Conservation (phyloP, 768 basidiomycete species). For the Gymnopilus junonius region DNA sequence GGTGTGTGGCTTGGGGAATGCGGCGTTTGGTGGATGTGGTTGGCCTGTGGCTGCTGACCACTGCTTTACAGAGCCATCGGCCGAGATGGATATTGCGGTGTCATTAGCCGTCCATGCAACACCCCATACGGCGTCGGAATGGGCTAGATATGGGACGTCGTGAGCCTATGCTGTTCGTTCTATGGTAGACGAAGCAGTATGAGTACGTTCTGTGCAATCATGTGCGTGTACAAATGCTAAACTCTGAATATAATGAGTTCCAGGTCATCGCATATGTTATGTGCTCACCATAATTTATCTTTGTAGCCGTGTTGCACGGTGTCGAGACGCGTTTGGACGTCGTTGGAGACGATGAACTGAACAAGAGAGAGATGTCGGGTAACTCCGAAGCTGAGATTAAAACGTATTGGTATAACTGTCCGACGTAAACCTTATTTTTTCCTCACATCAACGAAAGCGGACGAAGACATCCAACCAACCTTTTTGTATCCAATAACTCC, state of each 20-base stretch:
- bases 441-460: conserved; percentile 93
- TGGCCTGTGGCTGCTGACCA: conserved; percentile 74
- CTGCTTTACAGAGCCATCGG: conserved; percentile 77
- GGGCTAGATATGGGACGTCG: conserved; percentile 55
- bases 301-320: conserved; percentile 4
- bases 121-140: conserved; percentile 82
- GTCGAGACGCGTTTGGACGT: conserved; percentile 26
- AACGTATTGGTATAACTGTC: conserved; percentile 34
- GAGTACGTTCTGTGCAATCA: conserved; percentile 78
- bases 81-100: conserved; percentile 69
- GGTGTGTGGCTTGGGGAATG: conserved; percentile 71
- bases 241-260: conserved; percentile 47
- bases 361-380: conserved; percentile 32
- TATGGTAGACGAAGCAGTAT: conserved; percentile 31
- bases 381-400: conserved; percentile 58
- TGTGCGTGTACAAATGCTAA: conserved; percentile 74
- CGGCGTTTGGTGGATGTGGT: conserved; percentile 51
- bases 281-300: conserved; percentile 35
- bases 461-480: conserved; percentile 76
- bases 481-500: conserved; percentile 31
- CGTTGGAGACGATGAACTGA: conserved; percentile 27
- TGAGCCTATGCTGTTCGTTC: conserved; percentile 28
- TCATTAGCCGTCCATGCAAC: conserved; percentile 72
- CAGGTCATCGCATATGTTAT: not conserved
- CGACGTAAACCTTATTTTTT: conserved; percentile 54